Evolutionary conservation across 352 stramenopile genomes (phyloP).

Genomic region (Globisporangium orthogonon): DNA sequence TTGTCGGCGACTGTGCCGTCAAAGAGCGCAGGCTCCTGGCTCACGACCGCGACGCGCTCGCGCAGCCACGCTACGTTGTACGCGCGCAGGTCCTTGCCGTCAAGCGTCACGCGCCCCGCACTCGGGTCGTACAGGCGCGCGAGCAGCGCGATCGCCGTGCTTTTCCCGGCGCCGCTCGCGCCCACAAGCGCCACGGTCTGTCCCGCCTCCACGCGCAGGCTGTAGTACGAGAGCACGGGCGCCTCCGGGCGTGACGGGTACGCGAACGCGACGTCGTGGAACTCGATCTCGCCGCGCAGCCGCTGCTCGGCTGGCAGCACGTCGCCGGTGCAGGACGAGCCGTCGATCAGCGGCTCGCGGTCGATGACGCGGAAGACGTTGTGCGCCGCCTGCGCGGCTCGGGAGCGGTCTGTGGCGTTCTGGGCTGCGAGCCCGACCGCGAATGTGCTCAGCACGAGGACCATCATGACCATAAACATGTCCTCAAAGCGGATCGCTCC

Average conservation of each 20-base stretch:
- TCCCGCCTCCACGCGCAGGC: constrained; percentile 28
- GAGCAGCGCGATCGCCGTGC: constrained; percentile 43
- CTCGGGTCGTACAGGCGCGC: constrained; percentile 56
- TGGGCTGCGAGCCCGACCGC: constrained; percentile 24
- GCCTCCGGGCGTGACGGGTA: constrained; percentile 45
- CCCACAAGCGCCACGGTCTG: constrained; percentile 54
- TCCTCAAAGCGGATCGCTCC: constrained; percentile 28
- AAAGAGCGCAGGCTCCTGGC: constrained; percentile 60
- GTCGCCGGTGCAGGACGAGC: not conserved
- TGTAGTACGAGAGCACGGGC: constrained; percentile 30
- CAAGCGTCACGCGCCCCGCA: constrained; percentile 28
- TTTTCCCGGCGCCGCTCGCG: constrained; percentile 54
- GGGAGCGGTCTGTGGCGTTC: constrained; percentile 22
- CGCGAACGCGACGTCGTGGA: constrained; percentile 69
- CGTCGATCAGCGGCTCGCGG: constrained; percentile 16
- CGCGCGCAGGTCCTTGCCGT: constrained; percentile 47
- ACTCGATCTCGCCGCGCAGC: constrained; percentile 50
- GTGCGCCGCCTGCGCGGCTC: constrained; percentile 19
- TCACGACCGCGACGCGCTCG: constrained; percentile 79
- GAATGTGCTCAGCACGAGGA: constrained; percentile 29
- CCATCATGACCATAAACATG: constrained; percentile 35
- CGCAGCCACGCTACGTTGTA: constrained; percentile 69
- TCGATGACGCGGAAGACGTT: constrained; percentile 48
- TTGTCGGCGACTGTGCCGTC: constrained; percentile 12
- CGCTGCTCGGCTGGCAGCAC: not conserved